A percentile compares a stretch with the other conserved stretches of the same genome.
Evolutionary conservation across 2,329 filamentous ascomycete genomes (phyloP).

Genomic region (Eurotiales sp.): DNA sequence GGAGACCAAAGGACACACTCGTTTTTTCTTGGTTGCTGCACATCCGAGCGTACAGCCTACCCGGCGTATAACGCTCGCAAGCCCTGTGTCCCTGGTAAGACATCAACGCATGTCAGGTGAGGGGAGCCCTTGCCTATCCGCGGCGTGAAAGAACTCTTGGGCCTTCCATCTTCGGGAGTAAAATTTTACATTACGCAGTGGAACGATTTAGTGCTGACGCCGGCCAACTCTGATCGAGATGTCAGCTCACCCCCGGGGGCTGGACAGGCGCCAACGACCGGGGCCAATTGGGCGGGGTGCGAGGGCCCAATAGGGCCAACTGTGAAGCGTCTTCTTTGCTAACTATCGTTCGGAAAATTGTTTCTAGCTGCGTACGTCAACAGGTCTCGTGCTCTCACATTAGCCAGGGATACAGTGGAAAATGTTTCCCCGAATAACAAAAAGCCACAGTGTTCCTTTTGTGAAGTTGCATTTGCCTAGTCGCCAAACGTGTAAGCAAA

Average conservation of each 20-base stretch:
- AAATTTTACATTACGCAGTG: background rate
- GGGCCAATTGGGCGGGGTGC: background rate
- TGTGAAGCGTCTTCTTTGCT: no score
- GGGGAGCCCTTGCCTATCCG: background rate
- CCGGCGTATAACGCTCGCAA: background rate
- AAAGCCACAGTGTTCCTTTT: constrained; percentile 5
- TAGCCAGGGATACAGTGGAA: background rate
- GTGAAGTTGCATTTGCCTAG: background rate
- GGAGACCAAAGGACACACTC: background rate
- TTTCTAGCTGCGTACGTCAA: background rate
- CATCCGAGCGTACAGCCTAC: background rate
- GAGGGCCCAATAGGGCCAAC: background rate
- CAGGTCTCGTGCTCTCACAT: constrained; percentile 6
- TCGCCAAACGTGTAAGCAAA: background rate
- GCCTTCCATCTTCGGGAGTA: background rate
- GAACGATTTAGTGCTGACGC: background rate
- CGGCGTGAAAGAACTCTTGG: background rate
- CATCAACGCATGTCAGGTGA: constrained; percentile 11
- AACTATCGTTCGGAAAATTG: background rate
- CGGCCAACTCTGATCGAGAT: background rate
- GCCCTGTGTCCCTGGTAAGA: background rate
- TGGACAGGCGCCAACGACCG: background rate
- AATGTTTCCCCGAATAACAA: background rate
- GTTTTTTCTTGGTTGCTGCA: background rate
- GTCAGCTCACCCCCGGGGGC: background rate